These are phyloP conservation scores for Mangifera indica DNA, from an alignment of 345 rosid species.

Conservation along the genomic window DNA sequence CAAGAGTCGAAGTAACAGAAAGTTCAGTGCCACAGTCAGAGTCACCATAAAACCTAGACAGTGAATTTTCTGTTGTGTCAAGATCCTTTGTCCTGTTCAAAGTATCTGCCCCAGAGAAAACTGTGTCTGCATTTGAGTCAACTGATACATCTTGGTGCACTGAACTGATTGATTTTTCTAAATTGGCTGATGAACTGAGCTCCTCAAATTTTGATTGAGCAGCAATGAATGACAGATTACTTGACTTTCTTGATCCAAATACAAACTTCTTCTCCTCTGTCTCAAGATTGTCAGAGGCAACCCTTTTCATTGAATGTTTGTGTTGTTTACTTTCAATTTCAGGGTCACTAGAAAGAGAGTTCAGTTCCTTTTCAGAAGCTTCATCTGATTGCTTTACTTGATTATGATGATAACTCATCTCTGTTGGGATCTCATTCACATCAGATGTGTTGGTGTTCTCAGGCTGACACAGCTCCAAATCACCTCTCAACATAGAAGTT, in stretches of 20 bases:
- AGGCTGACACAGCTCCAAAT: slow-evolving; percentile 37
- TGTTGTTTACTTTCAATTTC: slow-evolving; percentile 54
- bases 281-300: slow-evolving; percentile 49
- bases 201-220: slow-evolving; percentile 83
- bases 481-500: slow-evolving; percentile 23
- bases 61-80: slow-evolving; percentile 33
- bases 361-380: slow-evolving; percentile 28
- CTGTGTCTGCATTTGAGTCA: slow-evolving; percentile 37
- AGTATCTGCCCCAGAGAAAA: slow-evolving; percentile 32
- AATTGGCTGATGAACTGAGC: slow-evolving; percentile 45
- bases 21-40: slow-evolving; percentile 95
- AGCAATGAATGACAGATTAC: slow-evolving; percentile 66
- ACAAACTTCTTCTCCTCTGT: slow-evolving; percentile 42
- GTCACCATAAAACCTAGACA: slow-evolving; percentile 38
- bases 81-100: slow-evolving; percentile 29
- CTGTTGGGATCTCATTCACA: slow-evolving; percentile 38
- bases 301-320: slow-evolving; percentile 56
- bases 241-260: slow-evolving; percentile 48
- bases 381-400: slow-evolving; percentile 30
- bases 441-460: slow-evolving; percentile 36
- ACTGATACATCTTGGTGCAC: slow-evolving; percentile 42
- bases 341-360: slow-evolving; percentile 29
- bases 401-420: slow-evolving; percentile 28
- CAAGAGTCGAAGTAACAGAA: slow-evolving; percentile 85
- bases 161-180: slow-evolving; percentile 34